phyloP scores from a whole-genome alignment of 768 basidiomycete species.

The Naganishia kalamii region DNA sequence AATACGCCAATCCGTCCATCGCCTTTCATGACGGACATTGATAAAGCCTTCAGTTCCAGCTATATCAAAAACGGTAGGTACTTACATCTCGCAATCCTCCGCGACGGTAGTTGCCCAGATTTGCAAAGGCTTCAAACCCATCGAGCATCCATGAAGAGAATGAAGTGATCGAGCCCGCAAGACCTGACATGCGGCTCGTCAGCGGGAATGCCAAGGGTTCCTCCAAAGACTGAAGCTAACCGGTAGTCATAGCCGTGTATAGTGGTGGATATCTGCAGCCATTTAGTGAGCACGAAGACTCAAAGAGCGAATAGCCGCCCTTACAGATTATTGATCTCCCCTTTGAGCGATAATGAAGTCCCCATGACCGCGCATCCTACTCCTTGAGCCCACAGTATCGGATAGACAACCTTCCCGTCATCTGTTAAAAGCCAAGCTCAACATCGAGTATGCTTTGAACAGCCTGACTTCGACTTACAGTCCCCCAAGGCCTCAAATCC shows the following conservation, averaged over 20 bases:
- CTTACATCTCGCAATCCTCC: constrained; percentile 68
- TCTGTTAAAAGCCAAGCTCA: constrained; percentile 38
- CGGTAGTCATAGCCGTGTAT: constrained; percentile 81
- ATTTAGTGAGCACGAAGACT: not conserved
- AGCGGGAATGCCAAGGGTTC: not conserved
- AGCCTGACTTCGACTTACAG: constrained; percentile 46
- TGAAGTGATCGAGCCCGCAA: constrained; percentile 93
- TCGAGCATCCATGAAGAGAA: constrained; percentile 95
- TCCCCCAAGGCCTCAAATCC: constrained; percentile 67
- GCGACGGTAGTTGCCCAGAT: constrained; percentile 55
- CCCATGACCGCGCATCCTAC: constrained; percentile 92
- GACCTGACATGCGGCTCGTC: constrained; percentile 52
- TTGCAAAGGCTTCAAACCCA: constrained; percentile 76
- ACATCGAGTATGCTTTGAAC: not conserved
- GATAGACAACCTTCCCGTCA: constrained; percentile 67
- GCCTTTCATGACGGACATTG: constrained; percentile 61
- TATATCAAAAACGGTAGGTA: constrained; percentile 14
- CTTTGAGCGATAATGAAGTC: constrained; percentile 62
- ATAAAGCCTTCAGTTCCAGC: not conserved
- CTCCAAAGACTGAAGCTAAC: constrained; percentile 47
- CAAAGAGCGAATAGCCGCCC: constrained; percentile 35
- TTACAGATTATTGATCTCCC: constrained; percentile 68
- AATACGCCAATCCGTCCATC: constrained; percentile 75
- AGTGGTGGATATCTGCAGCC: constrained; percentile 71
- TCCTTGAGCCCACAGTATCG: constrained; percentile 76